Conservation (phyloP, 352 stramenopile species). For the Elongisporangium senticosum region DNA sequence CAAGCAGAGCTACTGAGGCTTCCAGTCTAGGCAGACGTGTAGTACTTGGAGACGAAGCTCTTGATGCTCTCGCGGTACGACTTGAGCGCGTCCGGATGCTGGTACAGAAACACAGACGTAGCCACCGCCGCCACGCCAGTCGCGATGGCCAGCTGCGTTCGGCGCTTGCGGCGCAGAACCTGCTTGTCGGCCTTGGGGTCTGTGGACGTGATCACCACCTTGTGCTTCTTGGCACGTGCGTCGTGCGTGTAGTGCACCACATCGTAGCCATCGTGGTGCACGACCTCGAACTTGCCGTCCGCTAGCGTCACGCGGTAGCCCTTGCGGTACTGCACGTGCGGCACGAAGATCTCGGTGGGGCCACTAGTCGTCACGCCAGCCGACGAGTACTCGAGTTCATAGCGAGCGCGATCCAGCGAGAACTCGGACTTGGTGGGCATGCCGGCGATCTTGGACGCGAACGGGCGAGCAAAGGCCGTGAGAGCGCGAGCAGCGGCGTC, state of each 20-base stretch:
- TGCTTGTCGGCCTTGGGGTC: not conserved
- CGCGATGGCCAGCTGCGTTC: too few relatives aligned
- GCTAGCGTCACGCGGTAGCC: constrained; percentile 28
- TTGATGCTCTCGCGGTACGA: not conserved
- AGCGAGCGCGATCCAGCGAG: constrained; percentile 35
- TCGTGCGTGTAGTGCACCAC: constrained; percentile 34
- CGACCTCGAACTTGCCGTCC: constrained; percentile 26
- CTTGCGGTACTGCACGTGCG: constrained; percentile 22
- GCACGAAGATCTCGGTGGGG: constrained; percentile 27
- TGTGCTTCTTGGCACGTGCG: constrained; percentile 20
- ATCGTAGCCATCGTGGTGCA: constrained; percentile 45
- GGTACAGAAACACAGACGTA: not conserved
- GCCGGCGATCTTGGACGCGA: constrained; percentile 62
- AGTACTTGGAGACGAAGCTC: not conserved
- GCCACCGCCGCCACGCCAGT: not conserved
- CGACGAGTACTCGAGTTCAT: constrained; percentile 24
- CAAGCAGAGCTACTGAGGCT: not conserved
- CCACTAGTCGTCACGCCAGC: constrained; percentile 18
- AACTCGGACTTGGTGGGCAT: constrained; percentile 59
- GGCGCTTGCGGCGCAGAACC: too few relatives aligned
- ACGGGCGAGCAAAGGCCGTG: constrained; percentile 60
- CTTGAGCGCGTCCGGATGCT: not conserved
- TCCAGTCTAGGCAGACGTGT: not conserved
- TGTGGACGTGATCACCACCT: constrained; percentile 16
- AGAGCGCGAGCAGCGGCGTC: constrained; percentile 39